These are phyloP conservation scores for Cryphonectria parasitica DNA, from an alignment of 2,329 filamentous ascomycete genomes.

Conservation along the genomic window DNA sequence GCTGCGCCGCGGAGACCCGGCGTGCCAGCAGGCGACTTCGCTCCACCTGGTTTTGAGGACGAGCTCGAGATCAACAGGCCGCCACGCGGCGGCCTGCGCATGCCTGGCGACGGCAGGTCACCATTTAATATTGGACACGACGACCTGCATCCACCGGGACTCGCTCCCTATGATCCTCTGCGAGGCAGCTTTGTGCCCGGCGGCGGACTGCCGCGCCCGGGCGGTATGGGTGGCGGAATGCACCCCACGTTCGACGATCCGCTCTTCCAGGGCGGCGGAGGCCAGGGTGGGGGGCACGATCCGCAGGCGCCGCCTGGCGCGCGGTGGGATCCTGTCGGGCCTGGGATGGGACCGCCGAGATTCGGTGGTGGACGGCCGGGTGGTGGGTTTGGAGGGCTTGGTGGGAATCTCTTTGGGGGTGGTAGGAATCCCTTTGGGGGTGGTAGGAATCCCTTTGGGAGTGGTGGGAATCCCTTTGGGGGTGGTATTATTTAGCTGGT, in stretches of 20 bases:
- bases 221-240: conserved; percentile 76
- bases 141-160: conserved; percentile 83
- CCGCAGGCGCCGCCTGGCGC: conserved; percentile 82
- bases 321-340: conserved; percentile 87
- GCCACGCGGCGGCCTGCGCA: conserved; percentile 44
- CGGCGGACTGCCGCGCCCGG: conserved; percentile 60
- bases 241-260: conserved; percentile 95
- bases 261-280: conserved; percentile 68
- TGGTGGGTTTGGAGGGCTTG: conserved; percentile 39
- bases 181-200: conserved; percentile 64
- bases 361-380: conserved; percentile 49
- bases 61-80: conserved; percentile 82
- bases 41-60: conserved; percentile 90
- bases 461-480: conserved; percentile 45
- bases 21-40: conserved; percentile 72
- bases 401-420: conserved; percentile 45
- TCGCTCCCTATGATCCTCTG: conserved; percentile 85
- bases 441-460: conserved; percentile 45
- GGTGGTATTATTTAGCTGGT: conserved; percentile 39
- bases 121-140: conserved; percentile 78
- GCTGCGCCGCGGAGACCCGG: conserved; percentile 63
- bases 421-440: conserved; percentile 46
- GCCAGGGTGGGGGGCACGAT: conserved; percentile 58
- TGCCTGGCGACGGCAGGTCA: conserved; percentile 46
- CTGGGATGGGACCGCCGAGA: conserved; percentile 56